Evolutionary conservation across 345 rosid genomes (phyloP), one percentile per base, ranked within the genome.

Genomic region (Ceriops zippeliana): DNA sequence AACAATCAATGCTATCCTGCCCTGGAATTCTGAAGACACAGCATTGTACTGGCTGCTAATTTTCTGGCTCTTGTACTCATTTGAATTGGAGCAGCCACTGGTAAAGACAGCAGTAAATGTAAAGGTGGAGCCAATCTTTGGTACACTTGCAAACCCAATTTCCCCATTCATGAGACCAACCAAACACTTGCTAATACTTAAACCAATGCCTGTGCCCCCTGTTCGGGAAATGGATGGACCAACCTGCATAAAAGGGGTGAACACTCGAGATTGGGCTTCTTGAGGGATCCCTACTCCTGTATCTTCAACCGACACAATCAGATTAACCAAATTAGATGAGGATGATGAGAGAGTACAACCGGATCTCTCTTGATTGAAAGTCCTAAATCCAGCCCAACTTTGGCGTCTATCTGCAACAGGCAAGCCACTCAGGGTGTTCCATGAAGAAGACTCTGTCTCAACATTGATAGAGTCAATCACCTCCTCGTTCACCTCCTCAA

Each of bases 131-230:
- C 99, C 99, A 8, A 83, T 77, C 70, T 84, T 84, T 13, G 90
- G 97, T 63, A 75, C 74, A 77, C 96, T 95, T 53, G 80, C 89
- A 64, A 95, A 95, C 68, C 96, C 96, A 52, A 91, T 88, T 63
- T 95, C 96, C 54, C 99, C 98, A 72, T 83, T 84, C 98, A 93
- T 93, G 65, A 88, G 91, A 66, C 84, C 81, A 68, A 91, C 98
- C 78, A 93, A 80, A 76, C 86, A 86, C 82, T 93, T 93, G 87
- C 97, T 91, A 80, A 93, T 93, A 86, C 98, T 93, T 46, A 93
- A 88, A 42, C 98, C 98, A 68, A 93, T 93, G 13, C 98, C 97
- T 2, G 98, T 93, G 68, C 98, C 98, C 32, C 98, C 98, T 5
- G 86, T 88, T 64, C 97, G 80, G 11, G 98, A 93, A 62, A 87